A percentile compares a stretch with the other conserved stretches of the same genome.
These are phyloP conservation scores for Fraxinus latifolia DNA, from an alignment of 305 asterid species.

Conservation along the genomic window DNA sequence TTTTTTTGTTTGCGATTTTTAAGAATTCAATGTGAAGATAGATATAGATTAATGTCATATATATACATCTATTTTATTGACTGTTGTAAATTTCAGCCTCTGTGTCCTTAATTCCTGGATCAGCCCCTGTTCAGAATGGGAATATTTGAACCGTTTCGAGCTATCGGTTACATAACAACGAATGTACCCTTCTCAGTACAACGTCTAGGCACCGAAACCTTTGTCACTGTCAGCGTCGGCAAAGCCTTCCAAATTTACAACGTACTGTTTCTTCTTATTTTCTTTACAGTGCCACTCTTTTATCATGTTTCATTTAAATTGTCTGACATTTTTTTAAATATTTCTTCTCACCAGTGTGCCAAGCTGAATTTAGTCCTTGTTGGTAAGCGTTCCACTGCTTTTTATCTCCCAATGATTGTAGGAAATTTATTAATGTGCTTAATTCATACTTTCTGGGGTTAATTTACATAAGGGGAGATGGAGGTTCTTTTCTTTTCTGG, in stretches of 20 bases:
- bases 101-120: not conserved
- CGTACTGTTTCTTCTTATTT: constrained; percentile 28
- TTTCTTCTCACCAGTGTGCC: constrained; percentile 54
- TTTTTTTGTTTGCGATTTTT: not conserved
- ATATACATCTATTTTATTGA: not conserved
- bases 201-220: constrained; percentile 87
- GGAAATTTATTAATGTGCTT: not conserved
- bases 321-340: constrained; percentile 15
- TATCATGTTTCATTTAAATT: not conserved
- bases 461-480: not conserved
- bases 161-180: constrained; percentile 71
- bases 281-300: not conserved
- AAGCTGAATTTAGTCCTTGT: constrained; percentile 82
- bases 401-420: not conserved
- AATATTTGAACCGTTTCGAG: constrained; percentile 81
- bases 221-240: constrained; percentile 88
- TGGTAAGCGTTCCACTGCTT: constrained; percentile 43
- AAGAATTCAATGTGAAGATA: not conserved
- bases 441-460: not conserved
- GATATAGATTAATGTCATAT: not conserved
- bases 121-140: constrained; percentile 41
- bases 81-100: not conserved
- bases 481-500: not conserved
- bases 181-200: constrained; percentile 77
- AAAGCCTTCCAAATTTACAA: constrained; percentile 85